Evolutionary conservation across 768 basidiomycete genomes (phyloP), one percentile per base, ranked within the genome.

Genomic region (Suillus clintonianus): DNA sequence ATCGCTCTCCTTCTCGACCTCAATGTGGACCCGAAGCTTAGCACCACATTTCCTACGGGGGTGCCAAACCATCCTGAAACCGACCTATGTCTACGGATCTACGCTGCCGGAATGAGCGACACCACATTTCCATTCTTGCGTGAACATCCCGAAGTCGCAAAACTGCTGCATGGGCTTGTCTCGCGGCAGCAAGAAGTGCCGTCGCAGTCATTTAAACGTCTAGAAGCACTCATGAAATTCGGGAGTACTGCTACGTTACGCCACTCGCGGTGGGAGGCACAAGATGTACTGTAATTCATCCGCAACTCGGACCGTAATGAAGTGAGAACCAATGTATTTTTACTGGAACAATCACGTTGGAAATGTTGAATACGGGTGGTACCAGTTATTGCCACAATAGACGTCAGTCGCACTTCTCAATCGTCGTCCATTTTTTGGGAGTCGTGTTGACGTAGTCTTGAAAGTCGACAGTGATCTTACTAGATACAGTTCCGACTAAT

Each of bases 1-100:
- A 57, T 56, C 22, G 34, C 34, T 50, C 22, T 60, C 60, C 43
- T 60, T 51, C 41, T 54, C 32, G 30, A 51, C 48, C 32, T 37
- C 45, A 39, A 53, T 37, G 14, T n/a, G 60, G 22, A 61, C 24
- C 19, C 57, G 10, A 30, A 61, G 14, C 32, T 62, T 22, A 6
- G 14, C 8, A 24, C 34, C 5, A 3, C 61, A 7, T 62, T 37
- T 60, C 17, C 58, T 27, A 24, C 24, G 58, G 13, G 4, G 42
- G 7, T 3, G 22, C 11, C 27, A 4, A 60, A 15, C 6, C 22
- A 39, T 22, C 1, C 22, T 19, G 19, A 37, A 34, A 60, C 15
- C 13, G 47, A 60, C 32, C n/a, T 2, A 5, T 61, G 34, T 34
- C 34, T 61, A 32, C 60, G 50, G 9, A 51, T 61, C 10, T 61